Evolutionary conservation across 192 early-diverging fungal species (phyloP), one percentile per base, ranked within the genome.

Genomic region (Rhizophagus sp.): DNA sequence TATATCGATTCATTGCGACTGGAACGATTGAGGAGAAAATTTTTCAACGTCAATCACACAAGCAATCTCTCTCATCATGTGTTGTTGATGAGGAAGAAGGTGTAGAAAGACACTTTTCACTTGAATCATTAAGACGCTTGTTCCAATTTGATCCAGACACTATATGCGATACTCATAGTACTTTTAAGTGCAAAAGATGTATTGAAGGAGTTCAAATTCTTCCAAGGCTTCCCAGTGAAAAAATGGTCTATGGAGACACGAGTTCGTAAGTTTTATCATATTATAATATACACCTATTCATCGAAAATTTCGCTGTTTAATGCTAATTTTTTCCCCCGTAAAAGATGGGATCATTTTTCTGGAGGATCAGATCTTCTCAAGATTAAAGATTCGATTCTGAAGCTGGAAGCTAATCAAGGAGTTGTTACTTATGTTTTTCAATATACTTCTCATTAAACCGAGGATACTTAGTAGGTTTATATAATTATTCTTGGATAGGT

Each of bases 1-100:
- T 99, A n/a, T 99, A 99, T 85, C 92, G 97, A 11, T 95, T 99
- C 69, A 97, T 97, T 75, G 94, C 93, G 0, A 97, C 97, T n/a
- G 98, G 98, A 4, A 96, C 97, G 0, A 97, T 99, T 24, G 98
- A 99, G 82, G 98, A 99, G 79, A 99, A 99, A 83, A 98, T 99
- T 47, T 99, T 99, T 83, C 98, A 99, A 84, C 86, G 98, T 76
- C 94, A 93, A 83, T 91, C 90, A 3, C 92, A 92, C 80, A 95
- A 95, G 78, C 92, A 94, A 62, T 95, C 94, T 39, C 89, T 99
- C 17, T 93, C 92, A 27, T 94, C 91, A 0, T 97, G 96, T 81
- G 97, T 99, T 13, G 96, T 99, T 12, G 98, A 99, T 77, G 97
- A 96, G 82, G 94, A 93, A 36, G 88, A 91, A 82, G 92, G 99